Evolutionary conservation across 371 early-diverging fungal genomes (phyloP), one percentile per base, ranked within the genome.

Genomic region (Apophysomyces sp.): DNA sequence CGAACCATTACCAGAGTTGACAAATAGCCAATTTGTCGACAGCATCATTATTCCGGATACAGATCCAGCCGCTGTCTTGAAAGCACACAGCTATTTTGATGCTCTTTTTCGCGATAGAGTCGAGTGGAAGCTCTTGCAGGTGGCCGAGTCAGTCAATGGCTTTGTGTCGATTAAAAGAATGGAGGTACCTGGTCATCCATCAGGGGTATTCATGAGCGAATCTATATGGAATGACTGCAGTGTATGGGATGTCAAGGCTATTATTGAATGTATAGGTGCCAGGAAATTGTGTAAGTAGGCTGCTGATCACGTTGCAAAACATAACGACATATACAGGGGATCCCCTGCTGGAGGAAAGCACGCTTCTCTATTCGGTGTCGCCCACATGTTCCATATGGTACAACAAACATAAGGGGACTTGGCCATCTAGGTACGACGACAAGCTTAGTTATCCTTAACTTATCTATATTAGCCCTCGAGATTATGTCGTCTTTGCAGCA

Each of bases 181-280:
- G 13, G 80, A 80, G n/a, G 66, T 74, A 2, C 72, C 83, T 8
- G 76, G 74, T n/a, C 82, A 83, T 58, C 77, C 76, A 1, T 69
- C 76, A 0, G 84, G 80, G 0, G 84, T 76, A 18, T 73, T 80
- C 52, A 60, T 80, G 30, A 76, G 76, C 37, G 82, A 83, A 52
- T 72, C 84, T 9, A 52, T 69, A 1, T 86, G 83, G 75, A 72
- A 78, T 18, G 68, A 76, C 16, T 86, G 80, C 34, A 77, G 80
- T 55, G 72, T 86, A 16, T 86, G 84, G 84, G 86, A 86, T 59
- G 71, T 83, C 32, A 84, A 83, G 52, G 78, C 84, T 0, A 79
- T 77, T 0, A 51, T 86, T 15, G 81, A 77, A 44, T 81, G 74
- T 26, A 40, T 60, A 32, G 78, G 73, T 2, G 72, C 80, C n/a